Base-by-base conservation (phyloP, 768 basidiomycete genomes). In the Mycena galericulata region DNA sequence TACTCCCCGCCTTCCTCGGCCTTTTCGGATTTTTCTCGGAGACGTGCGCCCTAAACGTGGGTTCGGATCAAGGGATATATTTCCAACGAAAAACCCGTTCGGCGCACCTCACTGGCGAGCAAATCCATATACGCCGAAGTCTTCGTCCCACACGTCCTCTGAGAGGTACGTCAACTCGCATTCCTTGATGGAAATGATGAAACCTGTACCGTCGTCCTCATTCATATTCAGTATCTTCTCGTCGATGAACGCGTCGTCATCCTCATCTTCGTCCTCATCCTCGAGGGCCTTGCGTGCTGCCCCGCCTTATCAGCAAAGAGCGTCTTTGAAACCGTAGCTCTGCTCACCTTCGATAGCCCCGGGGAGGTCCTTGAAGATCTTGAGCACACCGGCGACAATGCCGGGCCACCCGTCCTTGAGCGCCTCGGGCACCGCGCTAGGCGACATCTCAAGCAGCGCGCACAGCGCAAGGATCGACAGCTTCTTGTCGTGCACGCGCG, bases 81-180 rank as follows among this genome's bases (percentile, higher is more conserved):
- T 49, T 49, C 34, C 34, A 10, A 56, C 43, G 55, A 34, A 56
- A 55, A 55, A 41, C 53, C 27, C 53, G 70, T 58, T n/a, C 14
- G 12, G 70, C 79, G 49, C 76, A 92, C 93, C 86, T 96, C 92
- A 72, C 89, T 88, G 9, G 94, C 95, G 36, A 97, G 86, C 85
- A 95, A 82, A 77, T 96, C 94, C 47, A 95, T 84, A 76, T 96
- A 97, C 9, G 92, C 93, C 10, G 94, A n/a, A 94, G 72, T 95
- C 93, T 65, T 93, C 91, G 74, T 96, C 95, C 90, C 92, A 95
- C 18, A 96, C 93, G 77, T 97, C 95, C 75, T 93, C 94, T 90
- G 43, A 68, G 38, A 4, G n/a, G 41, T 66, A 72, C 68, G 51
- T 66, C 55, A 69, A 53, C 34, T 2, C 20, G 1, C 7, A 38